Conservation (phyloP, 495 filamentous ascomycete genomes). For the Aspergillus affinis region DNA sequence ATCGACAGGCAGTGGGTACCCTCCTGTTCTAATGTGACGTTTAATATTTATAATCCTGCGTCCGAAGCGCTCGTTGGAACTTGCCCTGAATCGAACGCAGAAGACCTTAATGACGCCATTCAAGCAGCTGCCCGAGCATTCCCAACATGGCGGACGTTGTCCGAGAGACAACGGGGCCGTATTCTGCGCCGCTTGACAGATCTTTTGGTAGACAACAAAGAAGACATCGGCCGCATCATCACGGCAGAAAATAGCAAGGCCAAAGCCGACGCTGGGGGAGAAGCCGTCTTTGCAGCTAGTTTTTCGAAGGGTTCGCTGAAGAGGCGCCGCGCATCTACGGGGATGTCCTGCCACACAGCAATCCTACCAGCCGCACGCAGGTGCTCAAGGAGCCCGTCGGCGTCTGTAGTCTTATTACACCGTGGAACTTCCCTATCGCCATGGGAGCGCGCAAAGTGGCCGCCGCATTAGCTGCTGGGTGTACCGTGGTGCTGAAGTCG, state of each 20-base stretch:
- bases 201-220: slow-evolving; percentile 69
- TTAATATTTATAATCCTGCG: slow-evolving; percentile 70
- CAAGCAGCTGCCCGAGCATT: slow-evolving; percentile 67
- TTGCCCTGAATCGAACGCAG: slow-evolving; percentile 59
- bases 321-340: slow-evolving; percentile 73
- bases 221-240: slow-evolving; percentile 64
- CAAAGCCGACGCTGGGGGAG: slow-evolving; percentile 68
- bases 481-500: slow-evolving; percentile 51
- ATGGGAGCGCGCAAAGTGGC: slow-evolving; percentile 86
- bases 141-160: slow-evolving; percentile 60
- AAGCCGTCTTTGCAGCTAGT: slow-evolving; percentile 69
- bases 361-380: slow-evolving; percentile 16
- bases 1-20: slow-evolving; percentile 74
- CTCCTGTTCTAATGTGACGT: slow-evolving; percentile 65
- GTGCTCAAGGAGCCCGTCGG: slow-evolving; percentile 38
- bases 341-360: slow-evolving; percentile 60
- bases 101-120: slow-evolving; percentile 58
- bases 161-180: slow-evolving; percentile 70
- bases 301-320: slow-evolving; percentile 83
- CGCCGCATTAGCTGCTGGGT: slow-evolving; percentile 52
- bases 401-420: slow-evolving; percentile 34
- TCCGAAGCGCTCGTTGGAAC: slow-evolving; percentile 67
- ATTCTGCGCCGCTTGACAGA: slow-evolving; percentile 39
- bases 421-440: slow-evolving; percentile 82
- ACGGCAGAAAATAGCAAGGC: slow-evolving; percentile 79